phyloP scores from a whole-genome alignment of 2,329 filamentous ascomycete species.

The Aspergillus pseudonomiae region DNA sequence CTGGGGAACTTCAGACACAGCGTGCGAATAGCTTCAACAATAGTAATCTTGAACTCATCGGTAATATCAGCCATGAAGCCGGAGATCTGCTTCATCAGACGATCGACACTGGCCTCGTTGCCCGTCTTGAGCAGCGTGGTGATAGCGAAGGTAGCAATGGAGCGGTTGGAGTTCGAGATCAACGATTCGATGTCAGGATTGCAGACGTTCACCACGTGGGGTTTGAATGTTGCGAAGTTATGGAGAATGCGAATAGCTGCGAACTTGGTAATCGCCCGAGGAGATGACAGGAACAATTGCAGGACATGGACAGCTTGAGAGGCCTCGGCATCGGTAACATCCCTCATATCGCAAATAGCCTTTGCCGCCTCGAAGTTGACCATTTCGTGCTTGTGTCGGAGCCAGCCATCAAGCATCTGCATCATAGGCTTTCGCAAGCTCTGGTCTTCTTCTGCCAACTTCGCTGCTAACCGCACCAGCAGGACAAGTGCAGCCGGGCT shows the following conservation, averaged over 20 bases:
- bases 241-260: constrained; percentile 95
- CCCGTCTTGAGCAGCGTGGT: constrained; percentile 97
- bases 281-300: constrained; percentile 94
- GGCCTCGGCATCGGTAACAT: constrained; percentile 89
- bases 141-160: constrained; percentile 97
- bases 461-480: constrained; percentile 88
- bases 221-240: constrained; percentile 95
- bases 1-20: constrained; percentile 96
- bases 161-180: constrained; percentile 95
- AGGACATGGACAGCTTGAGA: constrained; percentile 91
- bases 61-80: constrained; percentile 99
- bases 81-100: constrained; percentile 97
- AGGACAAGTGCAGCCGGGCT: constrained; percentile 90
- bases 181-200: constrained; percentile 97
- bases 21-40: constrained; percentile 96
- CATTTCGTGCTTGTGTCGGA: constrained; percentile 98
- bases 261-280: constrained; percentile 94
- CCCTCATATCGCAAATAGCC: constrained; percentile 92
- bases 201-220: constrained; percentile 85
- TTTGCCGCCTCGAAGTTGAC: constrained; percentile 99
- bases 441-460: constrained; percentile 89
- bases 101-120: constrained; percentile 94
- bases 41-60: constrained; percentile 99
- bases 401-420: constrained; percentile 91
- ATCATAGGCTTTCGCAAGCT: constrained; percentile 94